phyloP scores from a whole-genome alignment of 768 basidiomycete species.

The Pulveroboletus sp. region DNA sequence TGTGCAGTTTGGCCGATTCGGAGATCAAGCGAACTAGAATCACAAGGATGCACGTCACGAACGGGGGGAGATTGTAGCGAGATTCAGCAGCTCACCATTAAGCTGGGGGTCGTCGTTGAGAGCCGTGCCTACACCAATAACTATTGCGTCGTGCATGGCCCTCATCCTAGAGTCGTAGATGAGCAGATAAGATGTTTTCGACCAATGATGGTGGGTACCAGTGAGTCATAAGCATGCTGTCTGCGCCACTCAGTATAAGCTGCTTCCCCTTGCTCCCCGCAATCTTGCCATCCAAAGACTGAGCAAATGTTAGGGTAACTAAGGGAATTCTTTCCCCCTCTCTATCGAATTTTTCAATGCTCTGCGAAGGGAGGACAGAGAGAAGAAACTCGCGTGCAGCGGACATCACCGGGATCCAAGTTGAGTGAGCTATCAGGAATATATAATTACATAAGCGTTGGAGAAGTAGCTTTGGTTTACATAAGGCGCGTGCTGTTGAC shows the following conservation, averaged over 20 bases:
- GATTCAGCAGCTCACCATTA: slow-evolving; percentile 57
- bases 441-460: no score
- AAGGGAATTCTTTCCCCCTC: slow-evolving; percentile 38
- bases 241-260: slow-evolving; percentile 75
- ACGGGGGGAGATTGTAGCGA: neutral
- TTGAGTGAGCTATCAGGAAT: no score
- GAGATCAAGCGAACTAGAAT: slow-evolving; percentile 54
- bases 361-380: slow-evolving; percentile 23
- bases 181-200: neutral
- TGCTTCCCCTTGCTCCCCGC: slow-evolving; percentile 70
- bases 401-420: neutral
- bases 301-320: slow-evolving; percentile 82
- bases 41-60: neutral
- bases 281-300: slow-evolving; percentile 85
- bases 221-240: slow-evolving; percentile 93
- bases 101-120: slow-evolving; percentile 91
- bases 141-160: slow-evolving; percentile 86
- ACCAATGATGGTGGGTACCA: slow-evolving; percentile 44
- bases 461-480: no score
- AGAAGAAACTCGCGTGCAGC: slow-evolving; percentile 24
- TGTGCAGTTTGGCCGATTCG: slow-evolving; percentile 28
- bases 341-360: slow-evolving; percentile 9
- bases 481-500: neutral
- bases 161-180: slow-evolving; percentile 60
- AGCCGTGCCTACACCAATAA: slow-evolving; percentile 87